phyloP scores from a whole-genome alignment of 768 basidiomycete genomes.

The Sporobolomyces phaffii region DNA sequence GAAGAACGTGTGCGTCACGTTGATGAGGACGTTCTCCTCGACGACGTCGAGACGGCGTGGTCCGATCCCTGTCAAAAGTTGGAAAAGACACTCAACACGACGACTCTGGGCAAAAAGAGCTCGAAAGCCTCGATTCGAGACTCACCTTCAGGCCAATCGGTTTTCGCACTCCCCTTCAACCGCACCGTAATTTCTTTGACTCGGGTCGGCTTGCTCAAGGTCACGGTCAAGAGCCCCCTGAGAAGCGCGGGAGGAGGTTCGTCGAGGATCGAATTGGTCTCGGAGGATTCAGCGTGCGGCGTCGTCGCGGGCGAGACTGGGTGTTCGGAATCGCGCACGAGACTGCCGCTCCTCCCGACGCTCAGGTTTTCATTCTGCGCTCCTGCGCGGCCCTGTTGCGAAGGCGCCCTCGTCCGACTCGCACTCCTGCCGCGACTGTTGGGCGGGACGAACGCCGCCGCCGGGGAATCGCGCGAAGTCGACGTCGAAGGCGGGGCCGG shows the following conservation, averaged over 20 bases:
- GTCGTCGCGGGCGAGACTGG: background rate
- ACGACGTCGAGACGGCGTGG: constrained; percentile 66
- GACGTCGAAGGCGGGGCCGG: background rate
- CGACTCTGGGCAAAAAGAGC: too few species aligned
- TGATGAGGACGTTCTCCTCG: constrained; percentile 71
- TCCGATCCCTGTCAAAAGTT: constrained; percentile 54
- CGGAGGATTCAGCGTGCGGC: background rate
- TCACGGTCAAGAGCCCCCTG: constrained; percentile 61
- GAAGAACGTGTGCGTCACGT: constrained; percentile 67
- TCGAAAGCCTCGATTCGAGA: background rate
- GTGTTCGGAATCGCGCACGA: constrained; percentile 18
- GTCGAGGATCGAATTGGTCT: constrained; percentile 6
- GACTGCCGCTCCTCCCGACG: constrained; percentile 16
- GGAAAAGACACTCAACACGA: background rate
- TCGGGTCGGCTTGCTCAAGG: constrained; percentile 67
- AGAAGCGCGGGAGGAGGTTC: constrained; percentile 54
- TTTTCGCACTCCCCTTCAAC: constrained; percentile 64
- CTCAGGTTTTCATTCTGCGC: background rate
- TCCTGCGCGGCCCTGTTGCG: background rate
- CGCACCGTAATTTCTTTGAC: constrained; percentile 79
- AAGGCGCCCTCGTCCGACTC: constrained; percentile 10
- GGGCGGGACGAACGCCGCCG: constrained; percentile 22
- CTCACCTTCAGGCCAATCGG: constrained; percentile 81
- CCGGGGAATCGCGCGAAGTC: background rate
- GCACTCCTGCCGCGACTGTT: constrained; percentile 23